Base-by-base conservation (phyloP, 2,329 filamentous ascomycete genomes). In the Hawksworthiomyces lignivorus region DNA sequence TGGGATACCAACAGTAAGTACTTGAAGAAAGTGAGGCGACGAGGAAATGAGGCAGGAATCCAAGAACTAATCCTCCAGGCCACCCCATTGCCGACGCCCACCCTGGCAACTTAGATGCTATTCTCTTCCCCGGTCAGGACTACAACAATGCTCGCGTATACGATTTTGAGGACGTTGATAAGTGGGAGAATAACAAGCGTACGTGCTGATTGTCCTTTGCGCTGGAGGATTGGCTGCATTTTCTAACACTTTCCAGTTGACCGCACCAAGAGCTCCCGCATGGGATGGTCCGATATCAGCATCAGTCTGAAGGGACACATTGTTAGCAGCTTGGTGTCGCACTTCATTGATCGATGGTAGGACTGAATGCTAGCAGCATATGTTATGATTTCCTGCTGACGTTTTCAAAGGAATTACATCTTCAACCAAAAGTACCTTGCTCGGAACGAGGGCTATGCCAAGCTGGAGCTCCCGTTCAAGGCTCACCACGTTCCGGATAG, bases 241-340 rank as follows among this genome's bases (percentile, higher is more conserved):
- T 39, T 10, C 35, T 44, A 36, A 42, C 30, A 9, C 3, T 3
- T 15, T 5, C 7, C 36, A 75, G 70, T 96, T 17, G 84, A 94
- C 54, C 77, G 89, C 37, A 82, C 80, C 10, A 77, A 80, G 55
- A 85, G 72, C 61, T 87, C 85, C 3, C 77, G 89, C 46, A 95
- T 95, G 87, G 88, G 88, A 17, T 95, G 89, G 89, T 87, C 84
- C 12, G 89, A 95, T 61, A 76, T 95, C 45, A 81, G 84, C 10
- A 69, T 96, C 43, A 87, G 80, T 52, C 60, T 95, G 44, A 73
- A 72, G 12, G 88, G 88, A 0, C 80, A 81, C 0, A 82, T 87
- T 9, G 81, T 90, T 0, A 70, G 82, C 48, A 87, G 85, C 58
- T 68, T 95, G 24, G 70, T 79, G 24, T 73, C 75, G 5, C 87